Evolutionary conservation across 768 basidiomycete species (phyloP), one percentile per base, ranked within the genome.

Genomic region (Kwoniella europaea): DNA sequence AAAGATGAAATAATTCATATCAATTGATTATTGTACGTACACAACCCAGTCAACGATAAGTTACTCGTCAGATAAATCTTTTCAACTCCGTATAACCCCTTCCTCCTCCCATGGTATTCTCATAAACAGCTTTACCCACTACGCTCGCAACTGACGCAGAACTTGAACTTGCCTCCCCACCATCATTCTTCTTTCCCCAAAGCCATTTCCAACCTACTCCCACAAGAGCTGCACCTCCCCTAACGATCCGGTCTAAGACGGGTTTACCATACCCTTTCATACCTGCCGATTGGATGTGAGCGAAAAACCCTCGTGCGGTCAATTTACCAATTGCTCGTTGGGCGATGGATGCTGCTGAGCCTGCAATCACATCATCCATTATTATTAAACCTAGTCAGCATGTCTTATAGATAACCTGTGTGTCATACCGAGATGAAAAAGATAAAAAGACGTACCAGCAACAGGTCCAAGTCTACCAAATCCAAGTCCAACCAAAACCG

Each of bases 301-400:
- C n/a, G 52, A 64, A 64, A 18, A 52, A 55, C 16, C 63, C 41
- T 24, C 63, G 12, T 9, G 52, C 52, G 12, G 18, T 24, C 9
- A 55, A n/a, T 27, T 64, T 64, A 29, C 53, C 53, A 10, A 64
- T 54, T 2, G 50, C 50, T 18, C 52, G 10, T 42, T 64, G 52
- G 29, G 63, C 52, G 7, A 54, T 54, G n/a, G 63, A 24, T 22
- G 63, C 63, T 52, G 63, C 52, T 15, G 52, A 64, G 29, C 63
- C 63, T 64, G 35, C 3, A 5, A 18, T 27, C 35, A 35, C 35
- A 35, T 35, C 35, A 4, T 35, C 35, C 35, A 18, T 20, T n/a
- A 43, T 20, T 15, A 4, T 18, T 56, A 0, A 42, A 18, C 10
- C 4, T 12, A 18, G 46, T 50, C 12, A 50, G 46, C 46, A 50